Percentiles rank a stretch among this genome's conserved stretches.
Evolutionary conservation across 169 alveolate genomes (phyloP).

Genomic region (Plasmodium falciparum): DNA sequence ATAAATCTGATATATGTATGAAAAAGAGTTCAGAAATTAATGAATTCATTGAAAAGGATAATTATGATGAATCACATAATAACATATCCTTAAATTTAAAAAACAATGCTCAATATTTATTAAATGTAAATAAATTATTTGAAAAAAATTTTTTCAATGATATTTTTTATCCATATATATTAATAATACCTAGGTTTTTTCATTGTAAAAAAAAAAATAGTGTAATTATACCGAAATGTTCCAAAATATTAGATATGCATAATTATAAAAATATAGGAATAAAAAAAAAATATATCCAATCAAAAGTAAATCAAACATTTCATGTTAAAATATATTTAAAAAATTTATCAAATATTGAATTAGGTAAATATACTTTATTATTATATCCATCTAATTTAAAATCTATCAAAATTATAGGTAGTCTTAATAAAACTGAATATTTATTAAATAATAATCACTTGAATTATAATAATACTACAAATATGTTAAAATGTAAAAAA

Average conservation of each 20-base stretch:
- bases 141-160: constrained; percentile 23
- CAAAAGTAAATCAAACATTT: constrained; percentile 20
- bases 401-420: constrained; percentile 62
- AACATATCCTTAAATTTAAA: neutral
- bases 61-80: neutral
- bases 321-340: constrained; percentile 21
- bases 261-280: constrained; percentile 40
- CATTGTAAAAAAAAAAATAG: constrained; percentile 72
- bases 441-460: neutral
- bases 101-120: neutral
- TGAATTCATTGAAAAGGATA: neutral
- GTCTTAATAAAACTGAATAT: constrained; percentile 33
- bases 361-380: constrained; percentile 61
- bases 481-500: neutral
- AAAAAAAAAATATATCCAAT: constrained; percentile 51
- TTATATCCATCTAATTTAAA: constrained; percentile 66
- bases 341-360: constrained; percentile 12
- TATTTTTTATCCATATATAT: constrained; percentile 43
- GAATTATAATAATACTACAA: neutral
- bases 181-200: constrained; percentile 25
- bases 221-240: constrained; percentile 66
- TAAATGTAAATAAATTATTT: constrained; percentile 14
- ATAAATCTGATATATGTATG: too few species aligned
- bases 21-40: too few species aligned
- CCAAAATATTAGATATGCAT: constrained; percentile 18